Conservation (phyloP, 495 filamentous ascomycete species). For the Choiromyces venosus region DNA sequence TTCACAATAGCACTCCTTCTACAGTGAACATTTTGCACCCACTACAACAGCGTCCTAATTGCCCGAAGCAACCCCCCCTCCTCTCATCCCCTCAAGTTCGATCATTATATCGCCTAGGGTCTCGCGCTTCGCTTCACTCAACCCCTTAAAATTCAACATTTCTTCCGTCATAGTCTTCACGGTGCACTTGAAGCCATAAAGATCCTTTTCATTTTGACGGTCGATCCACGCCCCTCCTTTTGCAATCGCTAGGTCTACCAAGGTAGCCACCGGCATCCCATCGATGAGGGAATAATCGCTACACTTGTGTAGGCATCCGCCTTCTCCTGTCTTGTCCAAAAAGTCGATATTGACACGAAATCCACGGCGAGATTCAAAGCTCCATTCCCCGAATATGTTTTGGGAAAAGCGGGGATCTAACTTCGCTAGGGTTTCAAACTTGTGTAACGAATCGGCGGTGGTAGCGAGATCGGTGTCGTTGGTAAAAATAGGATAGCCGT, state of each 20-base stretch:
- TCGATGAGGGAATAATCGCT: not conserved
- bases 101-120: no score
- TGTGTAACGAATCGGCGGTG: not conserved
- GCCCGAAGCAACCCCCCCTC: no score
- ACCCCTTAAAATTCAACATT: not conserved
- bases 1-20: not conserved
- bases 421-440: not conserved
- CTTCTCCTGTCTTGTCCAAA: not conserved
- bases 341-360: not conserved
- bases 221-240: not conserved
- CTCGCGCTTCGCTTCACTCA: no score
- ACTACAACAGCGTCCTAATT: no score
- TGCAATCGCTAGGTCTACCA: not conserved
- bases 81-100: no score
- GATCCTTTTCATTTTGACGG: not conserved
- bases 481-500: not conserved
- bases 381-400: not conserved
- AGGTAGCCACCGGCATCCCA: not conserved
- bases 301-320: not conserved
- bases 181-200: not conserved
- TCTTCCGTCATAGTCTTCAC: not conserved
- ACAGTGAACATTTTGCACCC: no score
- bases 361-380: not conserved
- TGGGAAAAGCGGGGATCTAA: not conserved
- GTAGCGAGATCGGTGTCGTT: not conserved